phyloP scores from a whole-genome alignment of 306 rosid species.

The Vigna angularis region DNA sequence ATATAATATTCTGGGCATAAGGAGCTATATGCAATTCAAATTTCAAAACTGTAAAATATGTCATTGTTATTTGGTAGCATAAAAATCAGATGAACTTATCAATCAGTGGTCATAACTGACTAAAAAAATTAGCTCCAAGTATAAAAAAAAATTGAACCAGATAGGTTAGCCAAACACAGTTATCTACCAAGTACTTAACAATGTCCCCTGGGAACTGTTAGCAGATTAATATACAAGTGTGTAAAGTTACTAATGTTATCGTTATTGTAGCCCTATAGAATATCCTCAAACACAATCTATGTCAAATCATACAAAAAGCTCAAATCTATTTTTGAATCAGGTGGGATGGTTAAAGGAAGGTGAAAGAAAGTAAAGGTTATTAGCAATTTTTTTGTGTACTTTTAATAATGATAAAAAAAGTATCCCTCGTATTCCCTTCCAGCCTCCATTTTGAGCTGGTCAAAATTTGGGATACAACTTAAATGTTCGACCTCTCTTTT shows the following conservation, averaged over 20 bases:
- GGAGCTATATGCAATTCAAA: neutral
- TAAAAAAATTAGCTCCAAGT: neutral
- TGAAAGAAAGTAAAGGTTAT: neutral
- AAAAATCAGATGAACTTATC: neutral
- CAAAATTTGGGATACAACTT: conserved; percentile 13
- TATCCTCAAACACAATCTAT: neutral
- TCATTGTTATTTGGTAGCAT: neutral
- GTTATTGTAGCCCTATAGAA: neutral
- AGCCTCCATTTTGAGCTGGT: conserved; percentile 9
- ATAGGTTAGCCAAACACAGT: conserved; percentile 7
- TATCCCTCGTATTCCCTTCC: neutral
- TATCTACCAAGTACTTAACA: neutral
- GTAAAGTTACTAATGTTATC: conserved; percentile 12
- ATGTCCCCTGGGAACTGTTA: neutral
- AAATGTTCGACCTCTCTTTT: neutral
- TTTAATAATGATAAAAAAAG: neutral
- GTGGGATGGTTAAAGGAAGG: neutral
- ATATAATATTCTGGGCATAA: neutral
- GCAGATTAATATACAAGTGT: neutral
- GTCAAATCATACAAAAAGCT: conserved; percentile 5
- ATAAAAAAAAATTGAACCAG: neutral
- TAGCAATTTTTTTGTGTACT: neutral
- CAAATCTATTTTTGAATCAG: neutral
- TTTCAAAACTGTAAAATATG: neutral
- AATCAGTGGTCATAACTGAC: conserved; percentile 9